Base-by-base conservation (phyloP, 73 alveolate species). In the Stentor coeruleus region DNA sequence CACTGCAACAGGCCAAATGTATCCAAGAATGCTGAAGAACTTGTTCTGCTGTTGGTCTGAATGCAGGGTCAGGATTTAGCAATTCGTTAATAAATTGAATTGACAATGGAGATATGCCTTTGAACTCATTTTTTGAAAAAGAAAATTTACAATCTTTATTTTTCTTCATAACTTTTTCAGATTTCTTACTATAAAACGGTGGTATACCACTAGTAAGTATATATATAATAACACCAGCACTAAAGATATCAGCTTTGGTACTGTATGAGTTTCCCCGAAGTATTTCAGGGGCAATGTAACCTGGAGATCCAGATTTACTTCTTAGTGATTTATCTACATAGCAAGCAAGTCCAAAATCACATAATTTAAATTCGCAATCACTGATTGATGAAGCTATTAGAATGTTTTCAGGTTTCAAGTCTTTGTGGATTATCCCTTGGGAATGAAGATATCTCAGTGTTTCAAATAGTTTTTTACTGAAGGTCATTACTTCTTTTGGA, bases 261-360 rank as follows among this genome's bases (percentile, higher is more conserved):
- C 39, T 40, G 37, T 66, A 66, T 26, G 36, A 26, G n/a, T 33
- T 26, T 31, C 2, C 37, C 14, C 15, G 20, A 26, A 66, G 2
- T 15, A 66, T 66, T 33, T 66, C 79, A 20, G 79, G 79, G 33
- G 79, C 79, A 37, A 66, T 66, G 41, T 26, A 66, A 26, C 79
- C 79, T 28, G 79, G 79, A 1, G 79, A 66, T 20, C 79, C 79
- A 31, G 49, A 66, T 2, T 20, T 20, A 20, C 15, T 26, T 14
- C 26, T 26, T 28, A 26, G 20, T 0, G 49, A 20, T 26, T 33
- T 31, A 40, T 31, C 33, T 1, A 66, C 14, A 20, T 20, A 20
- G 41, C 79, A 66, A 33, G 79, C 0, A 20, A 66, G 37, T 1
- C 79, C 79, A 31, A 66, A 66, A 33, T 66, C 79, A 33, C 26